phyloP scores from a whole-genome alignment of 805 yeast species.

The Candida coleopterorum region DNA sequence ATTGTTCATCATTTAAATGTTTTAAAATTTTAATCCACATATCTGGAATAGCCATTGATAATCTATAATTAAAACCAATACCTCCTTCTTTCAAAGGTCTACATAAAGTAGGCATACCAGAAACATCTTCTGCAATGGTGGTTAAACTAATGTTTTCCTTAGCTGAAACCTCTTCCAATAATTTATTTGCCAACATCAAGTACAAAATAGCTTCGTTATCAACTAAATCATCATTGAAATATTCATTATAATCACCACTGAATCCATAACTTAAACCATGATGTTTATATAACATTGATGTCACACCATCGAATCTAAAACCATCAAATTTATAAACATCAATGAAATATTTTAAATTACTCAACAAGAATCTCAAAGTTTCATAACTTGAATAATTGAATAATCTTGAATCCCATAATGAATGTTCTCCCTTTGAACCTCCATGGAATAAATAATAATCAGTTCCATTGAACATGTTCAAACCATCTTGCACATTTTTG shows the following conservation, averaged over 20 bases:
- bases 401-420: constrained; percentile 93
- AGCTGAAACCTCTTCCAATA: constrained; percentile 52
- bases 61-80: constrained; percentile 86
- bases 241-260: constrained; percentile 90
- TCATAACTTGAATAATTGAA: constrained; percentile 91
- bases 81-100: constrained; percentile 73
- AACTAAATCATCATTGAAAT: constrained; percentile 70
- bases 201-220: constrained; percentile 86
- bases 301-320: constrained; percentile 94
- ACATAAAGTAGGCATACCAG: constrained; percentile 96
- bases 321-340: constrained; percentile 90
- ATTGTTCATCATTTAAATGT: constrained; percentile 78
- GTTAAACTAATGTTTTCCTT: constrained; percentile 43
- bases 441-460: constrained; percentile 93
- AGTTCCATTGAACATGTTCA: constrained; percentile 90
- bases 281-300: constrained; percentile 85
- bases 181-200: constrained; percentile 83
- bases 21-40: constrained; percentile 97
- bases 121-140: constrained; percentile 93
- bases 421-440: constrained; percentile 85
- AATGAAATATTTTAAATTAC: constrained; percentile 78
- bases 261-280: constrained; percentile 92
- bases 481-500: constrained; percentile 89
- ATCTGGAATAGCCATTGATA: constrained; percentile 97
- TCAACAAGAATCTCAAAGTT: constrained; percentile 77